These are phyloP conservation scores for Gaeumannomyces sp. DNA, from an alignment of 2,329 filamentous ascomycete species.

Conservation along the genomic window DNA sequence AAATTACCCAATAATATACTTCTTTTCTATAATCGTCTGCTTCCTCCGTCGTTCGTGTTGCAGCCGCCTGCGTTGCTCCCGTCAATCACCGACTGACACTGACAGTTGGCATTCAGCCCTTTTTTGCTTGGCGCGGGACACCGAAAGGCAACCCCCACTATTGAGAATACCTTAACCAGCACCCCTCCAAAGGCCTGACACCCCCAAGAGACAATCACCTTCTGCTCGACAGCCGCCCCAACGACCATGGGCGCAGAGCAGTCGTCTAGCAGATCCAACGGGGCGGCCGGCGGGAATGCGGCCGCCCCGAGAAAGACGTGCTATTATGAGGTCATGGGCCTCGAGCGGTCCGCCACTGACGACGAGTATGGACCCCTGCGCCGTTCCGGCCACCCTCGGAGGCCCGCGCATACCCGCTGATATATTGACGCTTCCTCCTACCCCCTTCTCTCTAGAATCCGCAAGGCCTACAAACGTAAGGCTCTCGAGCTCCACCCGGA, in stretches of 20 bases:
- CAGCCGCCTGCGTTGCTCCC: not conserved
- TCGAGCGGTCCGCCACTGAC: slow-evolving; percentile 67
- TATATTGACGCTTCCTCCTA: slow-evolving; percentile 1
- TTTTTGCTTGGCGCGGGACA: not conserved
- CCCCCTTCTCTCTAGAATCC: slow-evolving; percentile 54
- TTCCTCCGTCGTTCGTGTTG: not conserved
- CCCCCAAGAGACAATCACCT: not conserved
- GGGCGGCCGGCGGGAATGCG: slow-evolving; percentile 16
- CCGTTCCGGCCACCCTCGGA: not conserved
- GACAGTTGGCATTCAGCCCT: not conserved
- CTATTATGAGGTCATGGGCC: slow-evolving; percentile 78
- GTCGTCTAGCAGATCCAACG: slow-evolving; percentile 35
- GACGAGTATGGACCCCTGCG: slow-evolving; percentile 60
- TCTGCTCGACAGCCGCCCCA: slow-evolving; percentile 8
- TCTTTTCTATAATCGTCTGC: too few relatives aligned
- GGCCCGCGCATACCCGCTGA: not conserved
- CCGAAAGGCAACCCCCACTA: not conserved
- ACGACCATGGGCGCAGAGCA: slow-evolving; percentile 48
- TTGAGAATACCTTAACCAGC: not conserved
- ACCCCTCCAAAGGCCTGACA: not conserved
- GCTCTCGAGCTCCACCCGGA: slow-evolving; percentile 93
- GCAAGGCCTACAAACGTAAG: slow-evolving; percentile 85
- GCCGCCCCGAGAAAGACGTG: slow-evolving; percentile 52
- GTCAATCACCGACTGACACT: not conserved
- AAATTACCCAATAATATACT: not conserved